A percentile compares a stretch with the other conserved stretches of the same genome.
Evolutionary conservation across 2,329 filamentous ascomycete genomes (phyloP).

Genomic region (Chaetomiaceae sp.): DNA sequence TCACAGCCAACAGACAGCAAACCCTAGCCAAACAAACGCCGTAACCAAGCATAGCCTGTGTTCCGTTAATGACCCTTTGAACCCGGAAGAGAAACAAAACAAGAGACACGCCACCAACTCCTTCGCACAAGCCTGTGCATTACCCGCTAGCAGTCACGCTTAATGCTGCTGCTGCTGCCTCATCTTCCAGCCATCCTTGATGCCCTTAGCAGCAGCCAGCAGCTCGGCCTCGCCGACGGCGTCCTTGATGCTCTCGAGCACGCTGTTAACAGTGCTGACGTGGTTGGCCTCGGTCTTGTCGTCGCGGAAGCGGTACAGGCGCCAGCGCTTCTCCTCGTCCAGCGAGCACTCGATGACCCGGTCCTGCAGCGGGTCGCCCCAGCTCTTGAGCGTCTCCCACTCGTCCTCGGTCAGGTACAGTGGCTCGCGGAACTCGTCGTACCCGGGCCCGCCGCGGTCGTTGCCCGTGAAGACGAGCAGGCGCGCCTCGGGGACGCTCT

Average conservation of each 20-base stretch:
- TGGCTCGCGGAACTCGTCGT: conserved; percentile 56
- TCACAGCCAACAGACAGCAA: too few relatives aligned
- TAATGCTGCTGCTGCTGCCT: conserved; percentile 34
- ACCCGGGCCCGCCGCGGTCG: conserved; percentile 42
- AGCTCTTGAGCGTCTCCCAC: conserved; percentile 74
- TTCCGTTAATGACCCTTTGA: too few relatives aligned
- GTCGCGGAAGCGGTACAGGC: conserved; percentile 82
- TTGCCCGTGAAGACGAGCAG: conserved; percentile 65
- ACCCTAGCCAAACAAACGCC: background rate
- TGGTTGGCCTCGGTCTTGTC: conserved; percentile 93
- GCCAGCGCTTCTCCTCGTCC: conserved; percentile 70
- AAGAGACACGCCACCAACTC: too few relatives aligned
- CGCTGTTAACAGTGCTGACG: conserved; percentile 73
- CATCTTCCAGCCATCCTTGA: conserved; percentile 75
- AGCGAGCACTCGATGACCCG: conserved; percentile 86
- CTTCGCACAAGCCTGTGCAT: too few relatives aligned
- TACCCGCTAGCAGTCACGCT: too few relatives aligned
- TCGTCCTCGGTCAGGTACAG: conserved; percentile 68
- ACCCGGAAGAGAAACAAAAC: too few relatives aligned
- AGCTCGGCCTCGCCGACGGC: conserved; percentile 79
- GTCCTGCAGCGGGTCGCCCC: conserved; percentile 72
- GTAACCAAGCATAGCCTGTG: too few relatives aligned
- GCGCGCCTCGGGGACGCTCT: conserved; percentile 66
- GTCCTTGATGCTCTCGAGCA: conserved; percentile 84
- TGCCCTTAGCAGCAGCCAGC: conserved; percentile 59